phyloP scores from a whole-genome alignment of 495 filamentous ascomycete genomes.

The Lasiosphaeria ovina region DNA sequence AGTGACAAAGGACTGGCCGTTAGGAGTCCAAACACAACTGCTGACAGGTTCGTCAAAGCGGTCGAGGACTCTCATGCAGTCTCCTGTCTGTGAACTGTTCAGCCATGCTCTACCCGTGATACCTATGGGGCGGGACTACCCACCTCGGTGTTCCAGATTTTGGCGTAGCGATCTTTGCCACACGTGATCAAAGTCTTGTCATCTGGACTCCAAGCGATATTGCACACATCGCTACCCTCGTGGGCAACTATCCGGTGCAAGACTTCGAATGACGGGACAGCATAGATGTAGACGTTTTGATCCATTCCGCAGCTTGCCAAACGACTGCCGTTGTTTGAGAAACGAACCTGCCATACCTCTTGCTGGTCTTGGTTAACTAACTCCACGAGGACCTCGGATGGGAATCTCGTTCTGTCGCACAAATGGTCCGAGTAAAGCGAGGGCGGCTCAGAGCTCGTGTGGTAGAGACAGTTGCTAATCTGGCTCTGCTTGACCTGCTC shows the following conservation, averaged over 20 bases:
- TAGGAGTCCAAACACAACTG: constrained; percentile 78
- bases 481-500: constrained; percentile 78
- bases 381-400: constrained; percentile 61
- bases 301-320: constrained; percentile 81
- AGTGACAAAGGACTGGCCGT: constrained; percentile 75
- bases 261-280: constrained; percentile 65
- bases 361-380: constrained; percentile 67
- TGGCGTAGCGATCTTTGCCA: constrained; percentile 67
- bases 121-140: constrained; percentile 24
- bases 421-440: constrained; percentile 87
- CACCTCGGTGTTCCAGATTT: constrained; percentile 78
- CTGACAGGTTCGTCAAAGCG: constrained; percentile 79
- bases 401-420: constrained; percentile 80
- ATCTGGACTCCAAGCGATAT: constrained; percentile 89
- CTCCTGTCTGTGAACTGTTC: constrained; percentile 59
- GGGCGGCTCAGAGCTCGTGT: constrained; percentile 74
- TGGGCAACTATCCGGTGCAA: constrained; percentile 65
- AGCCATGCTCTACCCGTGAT: not conserved
- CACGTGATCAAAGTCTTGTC: constrained; percentile 81
- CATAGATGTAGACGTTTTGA: constrained; percentile 74
- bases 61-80: constrained; percentile 59
- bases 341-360: constrained; percentile 88
- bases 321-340: constrained; percentile 83
- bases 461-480: constrained; percentile 80
- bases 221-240: constrained; percentile 59